These are phyloP conservation scores for Suhomyces panamericanus DNA, from an alignment of 1,139 yeast species.

Conservation along the genomic window DNA sequence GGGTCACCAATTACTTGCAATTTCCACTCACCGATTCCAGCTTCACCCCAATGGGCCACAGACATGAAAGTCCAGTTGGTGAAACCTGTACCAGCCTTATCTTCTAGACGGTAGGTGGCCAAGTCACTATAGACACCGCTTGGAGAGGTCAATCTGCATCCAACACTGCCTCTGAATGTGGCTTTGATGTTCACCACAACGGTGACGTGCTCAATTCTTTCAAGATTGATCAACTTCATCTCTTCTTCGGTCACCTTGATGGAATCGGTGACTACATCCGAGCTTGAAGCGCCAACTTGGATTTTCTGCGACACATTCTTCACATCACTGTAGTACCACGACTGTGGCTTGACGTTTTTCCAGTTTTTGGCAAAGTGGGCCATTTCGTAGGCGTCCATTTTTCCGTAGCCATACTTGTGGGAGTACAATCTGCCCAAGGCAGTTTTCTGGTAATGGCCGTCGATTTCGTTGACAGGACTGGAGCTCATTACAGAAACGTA, in stretches of 20 bases:
- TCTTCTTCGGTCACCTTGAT: slow-evolving; percentile 52
- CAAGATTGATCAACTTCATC: slow-evolving; percentile 58
- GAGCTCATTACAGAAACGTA: slow-evolving; percentile 76
- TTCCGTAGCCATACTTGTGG: slow-evolving; percentile 91
- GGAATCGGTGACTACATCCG: no score
- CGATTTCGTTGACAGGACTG: slow-evolving; percentile 63
- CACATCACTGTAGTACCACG: slow-evolving; percentile 67
- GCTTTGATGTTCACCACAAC: slow-evolving; percentile 73
- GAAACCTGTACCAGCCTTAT: slow-evolving; percentile 60
- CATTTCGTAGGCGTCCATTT: slow-evolving; percentile 77
- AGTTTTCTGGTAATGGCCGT: slow-evolving; percentile 67
- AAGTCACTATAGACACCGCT: slow-evolving; percentile 69
- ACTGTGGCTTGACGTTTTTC: slow-evolving; percentile 86
- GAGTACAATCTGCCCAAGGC: slow-evolving; percentile 70
- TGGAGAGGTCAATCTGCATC: slow-evolving; percentile 71
- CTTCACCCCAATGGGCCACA: slow-evolving; percentile 98
- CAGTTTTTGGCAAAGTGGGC: slow-evolving; percentile 76
- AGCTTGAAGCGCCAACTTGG: slow-evolving; percentile 13
- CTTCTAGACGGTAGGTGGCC: slow-evolving; percentile 69
- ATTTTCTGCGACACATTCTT: slow-evolving; percentile 31
- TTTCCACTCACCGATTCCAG: slow-evolving; percentile 81
- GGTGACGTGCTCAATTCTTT: slow-evolving; percentile 81
- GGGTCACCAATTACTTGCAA: slow-evolving; percentile 51
- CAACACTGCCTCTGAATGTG: slow-evolving; percentile 66
- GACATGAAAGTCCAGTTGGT: slow-evolving; percentile 90